These are phyloP conservation scores for Pseudonitzschia pungens DNA, from an alignment of 108 stramenopile genomes.

Conservation along the genomic window DNA sequence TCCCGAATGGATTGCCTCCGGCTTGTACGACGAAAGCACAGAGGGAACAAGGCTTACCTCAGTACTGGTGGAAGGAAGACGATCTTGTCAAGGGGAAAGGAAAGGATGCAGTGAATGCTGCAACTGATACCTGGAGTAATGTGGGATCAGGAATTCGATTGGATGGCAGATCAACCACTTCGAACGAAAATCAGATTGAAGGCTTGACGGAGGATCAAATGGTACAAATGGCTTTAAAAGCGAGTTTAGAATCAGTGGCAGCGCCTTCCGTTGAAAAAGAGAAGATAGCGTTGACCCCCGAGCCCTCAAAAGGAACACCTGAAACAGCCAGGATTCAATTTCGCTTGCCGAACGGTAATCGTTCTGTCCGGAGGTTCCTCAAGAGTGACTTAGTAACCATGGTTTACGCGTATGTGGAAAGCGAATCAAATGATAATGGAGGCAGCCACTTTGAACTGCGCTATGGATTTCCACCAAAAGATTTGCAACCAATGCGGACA, in stretches of 20 bases:
- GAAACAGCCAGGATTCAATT: conserved; percentile 67
- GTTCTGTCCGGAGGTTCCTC: conserved; percentile 58
- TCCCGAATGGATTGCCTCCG: conserved; percentile 22
- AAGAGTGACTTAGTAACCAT: conserved; percentile 45
- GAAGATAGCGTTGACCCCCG: conserved; percentile 30
- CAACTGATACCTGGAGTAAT: conserved; percentile 70
- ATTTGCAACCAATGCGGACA: conserved; percentile 33
- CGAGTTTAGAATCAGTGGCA: conserved; percentile 50
- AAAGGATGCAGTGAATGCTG: conserved; percentile 42
- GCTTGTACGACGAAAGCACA: conserved; percentile 22
- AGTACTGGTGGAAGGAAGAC: conserved; percentile 80
- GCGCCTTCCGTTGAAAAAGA: neutral
- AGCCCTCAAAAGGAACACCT: conserved; percentile 53
- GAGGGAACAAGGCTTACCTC: conserved; percentile 34
- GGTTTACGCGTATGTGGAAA: conserved; percentile 61
- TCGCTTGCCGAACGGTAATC: conserved; percentile 61
- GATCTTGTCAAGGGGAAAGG: conserved; percentile 65
- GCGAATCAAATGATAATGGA: conserved; percentile 32
- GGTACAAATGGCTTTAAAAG: conserved; percentile 72
- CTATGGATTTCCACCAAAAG: conserved; percentile 73
- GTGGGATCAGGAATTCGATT: conserved; percentile 72
- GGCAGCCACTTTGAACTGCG: conserved; percentile 50
- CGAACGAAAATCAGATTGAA: conserved; percentile 19
- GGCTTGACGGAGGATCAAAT: conserved; percentile 80
- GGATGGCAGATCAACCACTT: conserved; percentile 52